Base-by-base conservation (phyloP, 768 basidiomycete genomes). In the Sistotremastrum niveocremeum region DNA sequence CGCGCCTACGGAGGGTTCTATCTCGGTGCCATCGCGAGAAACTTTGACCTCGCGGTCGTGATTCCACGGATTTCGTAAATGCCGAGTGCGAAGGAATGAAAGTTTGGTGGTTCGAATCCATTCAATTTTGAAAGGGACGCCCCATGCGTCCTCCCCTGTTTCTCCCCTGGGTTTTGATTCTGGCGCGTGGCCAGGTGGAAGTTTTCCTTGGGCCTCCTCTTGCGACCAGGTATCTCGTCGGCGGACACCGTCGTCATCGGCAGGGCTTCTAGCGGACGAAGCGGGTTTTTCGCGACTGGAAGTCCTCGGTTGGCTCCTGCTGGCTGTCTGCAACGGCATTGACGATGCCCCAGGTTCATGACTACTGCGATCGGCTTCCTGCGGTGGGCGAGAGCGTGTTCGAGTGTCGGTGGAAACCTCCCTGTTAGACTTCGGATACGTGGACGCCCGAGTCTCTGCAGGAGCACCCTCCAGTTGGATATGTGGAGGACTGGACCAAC, bases 21-120 rank as follows among this genome's bases (percentile, higher is more conserved):
- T 60, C 58, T 97, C 93, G 1, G 91, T 95, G 11, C 93, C 93
- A 58, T 93, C 88, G 41, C 86, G 69, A 8, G 85, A 89, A 6
- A 86, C 77, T 65, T 86, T 84, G 39, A 86, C 71, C 56, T 85
- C 80, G 42, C 76, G 67, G 48, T 84, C 85, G 52, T 87, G 77
- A 54, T 97, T 97, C 90, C 91, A 97, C 2, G 83, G 81, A 58
- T 97, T 98, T 37, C 86, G 77, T 44, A 95, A 61, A 57, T 89
- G 83, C 30, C 80, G 73, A 34, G 83, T 83, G 39, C 75, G 75
- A 50, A 69, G 63, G 62, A 97, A 97, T 0, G 87, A 78, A 3
- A 97, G 59, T 2, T 72, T 69, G 8, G 73, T 65, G 0, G 77
- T 84, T 52, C 72, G 74, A 39, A 91, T 51, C 93, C 93, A 95